Evolutionary conservation across 305 asterid genomes (phyloP).

Genomic region (Solanum hybrid): DNA sequence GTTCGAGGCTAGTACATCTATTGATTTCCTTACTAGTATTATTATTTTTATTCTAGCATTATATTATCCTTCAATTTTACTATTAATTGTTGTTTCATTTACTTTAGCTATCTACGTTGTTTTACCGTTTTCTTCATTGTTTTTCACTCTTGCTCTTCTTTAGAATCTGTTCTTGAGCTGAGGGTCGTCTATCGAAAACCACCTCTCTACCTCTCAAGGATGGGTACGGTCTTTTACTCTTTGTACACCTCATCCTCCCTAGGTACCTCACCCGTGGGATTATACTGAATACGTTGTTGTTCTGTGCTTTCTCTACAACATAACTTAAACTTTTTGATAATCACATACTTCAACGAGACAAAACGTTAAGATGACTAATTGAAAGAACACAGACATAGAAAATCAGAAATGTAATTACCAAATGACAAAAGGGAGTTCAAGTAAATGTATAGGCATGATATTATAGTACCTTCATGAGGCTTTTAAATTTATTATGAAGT

Average conservation of each 20-base stretch:
- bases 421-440: neutral
- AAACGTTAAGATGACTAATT: neutral
- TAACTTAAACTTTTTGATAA: neutral
- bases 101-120: neutral
- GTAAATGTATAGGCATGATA: neutral
- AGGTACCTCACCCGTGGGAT: neutral
- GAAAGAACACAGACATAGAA: neutral
- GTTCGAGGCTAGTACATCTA: neutral
- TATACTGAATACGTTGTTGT: neutral
- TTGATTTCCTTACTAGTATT: neutral
- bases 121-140: neutral
- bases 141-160: neutral
- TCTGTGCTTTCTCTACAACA: neutral
- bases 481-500: constrained; percentile 14
- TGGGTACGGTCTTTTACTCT: neutral
- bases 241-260: neutral
- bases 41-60: neutral
- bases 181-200: neutral
- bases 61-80: neutral
- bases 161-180: neutral
- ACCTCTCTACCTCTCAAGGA: neutral
- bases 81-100: neutral
- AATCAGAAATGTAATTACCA: neutral
- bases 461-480: constrained; percentile 12
- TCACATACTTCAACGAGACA: neutral